Percentiles rank a stretch among this genome's conserved stretches.
Conservation (phyloP, 169 alveolate species). For the Cryptosporidium viatorum region DNA sequence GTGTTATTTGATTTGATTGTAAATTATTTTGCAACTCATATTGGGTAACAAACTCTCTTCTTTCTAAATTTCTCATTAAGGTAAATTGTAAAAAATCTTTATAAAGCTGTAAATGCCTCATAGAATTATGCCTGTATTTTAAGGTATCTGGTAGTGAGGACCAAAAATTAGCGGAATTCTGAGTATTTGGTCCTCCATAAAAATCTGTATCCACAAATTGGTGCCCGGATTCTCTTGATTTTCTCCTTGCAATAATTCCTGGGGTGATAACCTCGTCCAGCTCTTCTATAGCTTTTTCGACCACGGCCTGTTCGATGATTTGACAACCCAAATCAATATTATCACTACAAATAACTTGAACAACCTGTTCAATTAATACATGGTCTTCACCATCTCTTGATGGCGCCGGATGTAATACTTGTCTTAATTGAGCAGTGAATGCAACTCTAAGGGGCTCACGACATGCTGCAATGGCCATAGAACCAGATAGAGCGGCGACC, state of each 20-base stretch:
- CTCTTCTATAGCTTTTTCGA: slow-evolving; percentile 91
- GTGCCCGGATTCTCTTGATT: slow-evolving; percentile 62
- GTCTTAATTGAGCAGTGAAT: slow-evolving; percentile 90
- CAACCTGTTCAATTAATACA: slow-evolving; percentile 89
- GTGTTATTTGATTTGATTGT: slow-evolving; percentile 3
- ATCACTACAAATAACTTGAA: slow-evolving; percentile 90
- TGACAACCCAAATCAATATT: slow-evolving; percentile 95
- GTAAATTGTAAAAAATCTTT: slow-evolving; percentile 54
- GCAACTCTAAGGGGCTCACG: slow-evolving; percentile 94
- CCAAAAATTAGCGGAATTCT: slow-evolving; percentile 25
- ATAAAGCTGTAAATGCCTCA: slow-evolving; percentile 71
- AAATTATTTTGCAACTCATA: slow-evolving; percentile 2
- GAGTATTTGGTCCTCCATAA: slow-evolving; percentile 71
- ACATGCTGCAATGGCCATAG: slow-evolving; percentile 95
- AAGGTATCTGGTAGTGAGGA: slow-evolving; percentile 57
- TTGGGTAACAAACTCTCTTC: slow-evolving; percentile 26
- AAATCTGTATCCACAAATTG: slow-evolving; percentile 60
- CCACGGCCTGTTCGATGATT: slow-evolving; percentile 93
- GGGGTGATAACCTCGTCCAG: slow-evolving; percentile 80
- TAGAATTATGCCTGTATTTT: slow-evolving; percentile 41
- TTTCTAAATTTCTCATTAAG: slow-evolving; percentile 34
- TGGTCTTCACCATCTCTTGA: slow-evolving; percentile 87
- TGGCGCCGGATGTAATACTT: slow-evolving; percentile 80
- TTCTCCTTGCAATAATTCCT: slow-evolving; percentile 50
- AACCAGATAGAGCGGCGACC: slow-evolving; percentile 93